A percentile compares a stretch with the other conserved stretches of the same genome.
These are phyloP conservation scores for Roridomyces roridus DNA, from an alignment of 768 basidiomycete species.

Conservation along the genomic window DNA sequence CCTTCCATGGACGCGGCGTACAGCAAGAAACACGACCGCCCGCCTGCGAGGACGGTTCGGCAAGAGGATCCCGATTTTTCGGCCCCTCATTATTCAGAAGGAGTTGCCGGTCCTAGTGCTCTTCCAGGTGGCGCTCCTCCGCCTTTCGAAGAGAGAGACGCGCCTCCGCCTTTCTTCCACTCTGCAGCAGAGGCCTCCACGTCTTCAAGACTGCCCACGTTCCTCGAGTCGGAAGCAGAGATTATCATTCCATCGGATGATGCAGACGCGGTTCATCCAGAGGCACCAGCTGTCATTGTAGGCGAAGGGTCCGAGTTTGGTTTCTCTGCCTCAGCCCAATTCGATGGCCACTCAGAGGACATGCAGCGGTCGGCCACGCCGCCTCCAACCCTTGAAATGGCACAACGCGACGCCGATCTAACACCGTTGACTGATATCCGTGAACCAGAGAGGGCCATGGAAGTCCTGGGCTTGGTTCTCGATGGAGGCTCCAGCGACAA, in stretches of 20 bases:
- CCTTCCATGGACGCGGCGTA: conserved; percentile 76
- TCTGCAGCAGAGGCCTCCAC: conserved; percentile 64
- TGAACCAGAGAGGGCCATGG: conserved; percentile 58
- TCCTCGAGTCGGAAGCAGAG: conserved; percentile 82
- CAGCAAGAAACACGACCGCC: conserved; percentile 87
- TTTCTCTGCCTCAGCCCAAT: conserved; percentile 72
- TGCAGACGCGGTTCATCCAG: conserved; percentile 44
- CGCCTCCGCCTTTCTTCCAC: conserved; percentile 75
- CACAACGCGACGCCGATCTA: conserved; percentile 72
- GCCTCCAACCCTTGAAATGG: conserved; percentile 80
- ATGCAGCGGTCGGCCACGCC: conserved; percentile 69
- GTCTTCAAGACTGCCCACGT: conserved; percentile 68
- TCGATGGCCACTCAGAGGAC: conserved; percentile 81
- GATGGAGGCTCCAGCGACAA: conserved; percentile 42
- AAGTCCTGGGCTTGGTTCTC: conserved; percentile 63
- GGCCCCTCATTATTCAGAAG: conserved; percentile 71
- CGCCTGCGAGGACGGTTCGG: conserved; percentile 73
- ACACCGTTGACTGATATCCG: conserved; percentile 66
- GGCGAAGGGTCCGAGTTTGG: conserved; percentile 86
- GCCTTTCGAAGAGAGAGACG: conserved; percentile 84
- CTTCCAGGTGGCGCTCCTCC: conserved; percentile 72
- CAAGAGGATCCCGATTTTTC: conserved; percentile 67
- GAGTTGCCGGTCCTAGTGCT: conserved; percentile 79
- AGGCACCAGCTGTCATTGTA: conserved; percentile 45
- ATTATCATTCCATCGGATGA: conserved; percentile 65